A percentile compares a stretch with the other conserved stretches of the same genome.
phyloP scores from a whole-genome alignment of 345 rosid species.

The Geranium brycei region DNA sequence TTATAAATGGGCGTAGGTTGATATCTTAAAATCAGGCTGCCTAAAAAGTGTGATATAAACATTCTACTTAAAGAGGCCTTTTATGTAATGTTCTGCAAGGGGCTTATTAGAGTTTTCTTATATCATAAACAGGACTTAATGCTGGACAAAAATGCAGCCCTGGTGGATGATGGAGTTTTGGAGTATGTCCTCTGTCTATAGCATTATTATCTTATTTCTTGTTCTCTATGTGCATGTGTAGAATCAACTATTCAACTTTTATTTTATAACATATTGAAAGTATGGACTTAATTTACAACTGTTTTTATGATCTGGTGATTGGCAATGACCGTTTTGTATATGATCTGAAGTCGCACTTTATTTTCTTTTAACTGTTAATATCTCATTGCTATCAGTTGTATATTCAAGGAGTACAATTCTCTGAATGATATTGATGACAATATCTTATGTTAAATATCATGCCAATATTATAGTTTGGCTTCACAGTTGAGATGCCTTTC shows the following conservation, averaged over 20 bases:
- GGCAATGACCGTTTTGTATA: background rate
- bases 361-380: no score
- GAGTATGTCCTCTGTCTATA: constrained; percentile 30
- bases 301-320: background rate
- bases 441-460: background rate
- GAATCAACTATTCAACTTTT: background rate
- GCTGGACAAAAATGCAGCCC: constrained; percentile 37
- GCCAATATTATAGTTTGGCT: no score
- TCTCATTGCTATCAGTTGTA: background rate
- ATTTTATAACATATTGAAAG: no score
- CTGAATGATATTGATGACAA: no score
- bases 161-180: constrained; percentile 32
- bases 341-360: background rate
- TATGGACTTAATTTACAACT: background rate
- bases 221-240: background rate
- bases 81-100: background rate
- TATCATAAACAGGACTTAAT: constrained; percentile 51
- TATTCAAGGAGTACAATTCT: background rate
- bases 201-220: background rate
- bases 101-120: constrained; percentile 2
- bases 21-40: background rate
- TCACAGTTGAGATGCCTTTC: no score
- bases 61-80: no score
- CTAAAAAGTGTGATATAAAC: no score
- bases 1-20: background rate